Evolutionary conservation across 345 rosid genomes (phyloP).

Genomic region (Brassica juncea): DNA sequence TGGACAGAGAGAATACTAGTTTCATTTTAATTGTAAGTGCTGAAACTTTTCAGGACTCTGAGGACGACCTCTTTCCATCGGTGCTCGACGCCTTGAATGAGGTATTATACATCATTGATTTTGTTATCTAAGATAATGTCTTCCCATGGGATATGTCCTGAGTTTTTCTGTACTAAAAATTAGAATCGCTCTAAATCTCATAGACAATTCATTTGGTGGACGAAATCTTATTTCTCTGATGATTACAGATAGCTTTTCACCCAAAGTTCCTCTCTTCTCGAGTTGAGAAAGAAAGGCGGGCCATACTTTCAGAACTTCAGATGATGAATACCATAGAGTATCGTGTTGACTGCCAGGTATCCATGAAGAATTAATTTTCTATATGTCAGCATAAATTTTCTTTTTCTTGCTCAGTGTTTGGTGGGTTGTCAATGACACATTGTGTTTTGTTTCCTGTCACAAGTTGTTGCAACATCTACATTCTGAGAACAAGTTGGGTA

Average conservation of each 20-base stretch:
- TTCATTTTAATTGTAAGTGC: conserved; percentile 6
- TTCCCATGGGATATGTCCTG: conserved; percentile 19
- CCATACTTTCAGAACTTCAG: conserved; percentile 97
- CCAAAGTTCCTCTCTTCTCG: conserved; percentile 93
- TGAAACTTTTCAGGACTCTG: conserved; percentile 65
- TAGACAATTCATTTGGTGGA: neutral
- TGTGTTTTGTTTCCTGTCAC: conserved; percentile 35
- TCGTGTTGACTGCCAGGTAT: conserved; percentile 99
- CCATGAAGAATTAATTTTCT: conserved; percentile 12
- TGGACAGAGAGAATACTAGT: neutral
- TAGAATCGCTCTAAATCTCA: neutral
- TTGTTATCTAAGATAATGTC: conserved; percentile 21
- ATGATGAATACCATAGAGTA: conserved; percentile 99
- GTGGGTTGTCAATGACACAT: conserved; percentile 8
- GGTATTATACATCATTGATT: conserved; percentile 53
- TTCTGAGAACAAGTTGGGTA: conserved; percentile 97
- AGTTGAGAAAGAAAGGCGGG: conserved; percentile 98
- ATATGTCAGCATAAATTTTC: conserved; percentile 28
- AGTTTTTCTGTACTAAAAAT: neutral
- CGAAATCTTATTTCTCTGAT: conserved; percentile 15
- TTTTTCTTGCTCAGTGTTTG: conserved; percentile 19
- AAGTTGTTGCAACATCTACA: conserved; percentile 95
- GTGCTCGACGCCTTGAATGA: conserved; percentile 95
- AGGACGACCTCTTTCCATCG: conserved; percentile 75
- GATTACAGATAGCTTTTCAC: conserved; percentile 85